phyloP scores from a whole-genome alignment of 1,284 basidiomycete genomes.

The Ustilago shanxiensis region DNA sequence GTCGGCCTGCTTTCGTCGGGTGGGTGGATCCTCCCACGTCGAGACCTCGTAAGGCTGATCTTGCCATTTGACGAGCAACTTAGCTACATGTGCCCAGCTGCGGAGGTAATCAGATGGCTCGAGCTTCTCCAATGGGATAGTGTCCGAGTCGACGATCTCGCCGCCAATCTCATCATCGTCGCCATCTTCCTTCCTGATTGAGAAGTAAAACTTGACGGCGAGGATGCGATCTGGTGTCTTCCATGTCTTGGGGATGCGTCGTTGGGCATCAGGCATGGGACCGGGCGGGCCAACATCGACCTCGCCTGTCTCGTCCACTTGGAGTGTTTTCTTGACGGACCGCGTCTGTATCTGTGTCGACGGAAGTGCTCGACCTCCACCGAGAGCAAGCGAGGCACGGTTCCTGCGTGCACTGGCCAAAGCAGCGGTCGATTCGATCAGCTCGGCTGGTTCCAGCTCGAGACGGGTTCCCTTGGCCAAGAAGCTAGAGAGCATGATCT shows the following conservation, averaged over 20 bases:
- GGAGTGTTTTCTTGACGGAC: constrained; percentile 41
- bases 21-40: constrained; percentile 87
- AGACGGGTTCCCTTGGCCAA: constrained; percentile 47
- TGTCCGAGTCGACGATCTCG: constrained; percentile 33
- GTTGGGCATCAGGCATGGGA: constrained; percentile 53
- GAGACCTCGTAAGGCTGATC: constrained; percentile 90
- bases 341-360: constrained; percentile 17
- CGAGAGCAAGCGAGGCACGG: constrained; percentile 32
- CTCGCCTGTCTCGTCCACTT: constrained; percentile 46
- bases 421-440: constrained; percentile 30
- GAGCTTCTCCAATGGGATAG: constrained; percentile 24
- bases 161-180: constrained; percentile 40
- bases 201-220: constrained; percentile 43
- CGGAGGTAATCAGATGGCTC: constrained; percentile 34
- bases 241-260: constrained; percentile 52
- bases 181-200: constrained; percentile 28
- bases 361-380: constrained; percentile 21
- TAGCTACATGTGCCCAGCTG: constrained; percentile 42
- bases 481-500: constrained; percentile 22
- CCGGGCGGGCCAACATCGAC: constrained; percentile 50
- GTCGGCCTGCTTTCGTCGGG: constrained; percentile 74
- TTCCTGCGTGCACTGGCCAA: constrained; percentile 23
- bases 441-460: constrained; percentile 53
- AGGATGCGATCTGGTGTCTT: constrained; percentile 58
- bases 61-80: constrained; percentile 80